Percentiles rank a stretch among this genome's conserved stretches.
phyloP scores from a whole-genome alignment of 495 filamentous ascomycete genomes.

The Mycothermus thermophilus region DNA sequence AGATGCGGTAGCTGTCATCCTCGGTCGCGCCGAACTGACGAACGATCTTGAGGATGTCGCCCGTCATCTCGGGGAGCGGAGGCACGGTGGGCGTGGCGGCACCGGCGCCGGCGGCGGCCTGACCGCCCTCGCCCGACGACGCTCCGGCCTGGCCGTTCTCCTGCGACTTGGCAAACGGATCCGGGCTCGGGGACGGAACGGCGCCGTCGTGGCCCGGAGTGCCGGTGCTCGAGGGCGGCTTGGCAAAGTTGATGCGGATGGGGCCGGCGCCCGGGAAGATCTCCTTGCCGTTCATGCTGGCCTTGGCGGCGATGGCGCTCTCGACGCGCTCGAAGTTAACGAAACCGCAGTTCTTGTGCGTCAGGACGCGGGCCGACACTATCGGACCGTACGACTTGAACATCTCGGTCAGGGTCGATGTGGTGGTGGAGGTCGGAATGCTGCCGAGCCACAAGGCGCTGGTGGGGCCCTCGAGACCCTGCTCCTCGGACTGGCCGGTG shows the following conservation, averaged over 20 bases:
- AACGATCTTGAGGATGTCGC: constrained; percentile 77
- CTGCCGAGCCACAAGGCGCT: constrained; percentile 93
- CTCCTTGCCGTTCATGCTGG: constrained; percentile 83
- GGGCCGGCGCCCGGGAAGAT: constrained; percentile 96
- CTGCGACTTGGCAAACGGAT: constrained; percentile 51
- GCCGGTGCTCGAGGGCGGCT: constrained; percentile 75
- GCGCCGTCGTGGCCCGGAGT: constrained; percentile 72
- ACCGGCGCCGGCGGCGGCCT: constrained; percentile 23
- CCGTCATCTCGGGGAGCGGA: constrained; percentile 56
- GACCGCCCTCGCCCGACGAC: constrained; percentile 32
- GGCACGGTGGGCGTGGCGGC: constrained; percentile 51
- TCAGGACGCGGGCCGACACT: constrained; percentile 81
- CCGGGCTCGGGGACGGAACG: constrained; percentile 90
- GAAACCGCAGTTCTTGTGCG: constrained; percentile 98
- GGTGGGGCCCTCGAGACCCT: constrained; percentile 76
- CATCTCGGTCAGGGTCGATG: constrained; percentile 81
- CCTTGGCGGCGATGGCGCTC: constrained; percentile 78
- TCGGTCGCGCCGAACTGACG: constrained; percentile 74
- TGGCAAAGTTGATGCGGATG: constrained; percentile 90
- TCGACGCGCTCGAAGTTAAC: constrained; percentile 90
- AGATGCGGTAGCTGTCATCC: constrained; percentile 65
- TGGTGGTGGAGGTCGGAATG: constrained; percentile 93
- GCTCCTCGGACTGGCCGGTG: constrained; percentile 65
- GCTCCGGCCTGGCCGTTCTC: constrained; percentile 24
- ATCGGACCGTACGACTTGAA: constrained; percentile 85